Base-by-base conservation (phyloP, 768 basidiomycete genomes). In the Tricholoma matsutake region DNA sequence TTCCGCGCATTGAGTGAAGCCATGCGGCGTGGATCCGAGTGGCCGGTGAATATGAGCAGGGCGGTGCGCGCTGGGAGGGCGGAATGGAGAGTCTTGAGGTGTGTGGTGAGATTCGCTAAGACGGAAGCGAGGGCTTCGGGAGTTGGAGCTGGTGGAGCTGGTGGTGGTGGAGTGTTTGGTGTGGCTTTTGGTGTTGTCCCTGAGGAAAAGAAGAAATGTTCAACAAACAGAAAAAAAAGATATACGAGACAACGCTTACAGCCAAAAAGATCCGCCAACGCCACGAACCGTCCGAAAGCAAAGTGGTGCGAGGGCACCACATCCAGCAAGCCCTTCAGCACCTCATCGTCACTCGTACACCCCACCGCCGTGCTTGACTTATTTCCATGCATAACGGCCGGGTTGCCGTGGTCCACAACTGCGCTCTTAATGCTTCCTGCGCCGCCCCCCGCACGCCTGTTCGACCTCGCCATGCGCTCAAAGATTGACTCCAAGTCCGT, bases 401-500 rank as follows among this genome's bases (percentile, higher is more conserved):
- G 91, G 68, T 91, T 92, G 8, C 94, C 92, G 64, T 91, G 88
- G 68, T 98, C 94, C 53, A 95, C 87, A 1, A 95, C 88, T 0
- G 89, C 91, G 3, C 82, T 76, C 58, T 79, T 78, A 13, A 87
- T 71, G 54, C 76, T 73, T 57, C 82, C 77, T 54, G 69, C 69
- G 2, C 69, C 76, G 2, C 78, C 80, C 11, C 67, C 75, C 16
- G 69, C 68, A 31, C 74, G 68, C 47, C 70, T 59, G 41, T 72
- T 73, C 34, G 84, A 76, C 60, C 93, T 79, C 56, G 79, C 77
- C 79, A 96, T 86, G 29, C 92, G 81, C 71, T 95, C 94, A 67
- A 97, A 94, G 34, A 98, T 90, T 3, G 88, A 86, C 76, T 98
- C 95, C 61, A 82, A 83, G 68, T 96, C 94, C 1, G 84, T 83